Evolutionary conservation across 805 yeast species (phyloP).

Genomic region (Scheffersomyces coipomensis): DNA sequence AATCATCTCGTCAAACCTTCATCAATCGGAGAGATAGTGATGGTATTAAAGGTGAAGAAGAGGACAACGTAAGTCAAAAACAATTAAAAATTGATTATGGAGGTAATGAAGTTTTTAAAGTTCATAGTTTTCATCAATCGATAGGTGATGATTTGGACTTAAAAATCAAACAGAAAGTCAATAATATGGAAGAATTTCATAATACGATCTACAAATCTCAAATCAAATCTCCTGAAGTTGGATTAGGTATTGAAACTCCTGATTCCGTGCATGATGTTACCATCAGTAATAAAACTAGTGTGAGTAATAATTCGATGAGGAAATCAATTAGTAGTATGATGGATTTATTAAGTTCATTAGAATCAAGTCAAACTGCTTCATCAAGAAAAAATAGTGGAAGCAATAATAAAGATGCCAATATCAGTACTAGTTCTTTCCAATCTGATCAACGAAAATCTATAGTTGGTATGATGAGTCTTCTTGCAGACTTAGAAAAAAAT

Average conservation of each 20-base stretch:
- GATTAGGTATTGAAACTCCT: neutral
- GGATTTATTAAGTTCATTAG: slow-evolving; percentile 12
- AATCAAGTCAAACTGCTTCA: neutral
- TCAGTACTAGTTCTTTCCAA: too few relatives aligned
- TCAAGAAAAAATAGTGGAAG: neutral
- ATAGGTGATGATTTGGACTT: slow-evolving; percentile 11
- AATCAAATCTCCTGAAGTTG: neutral
- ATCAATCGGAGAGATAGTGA: slow-evolving; percentile 13
- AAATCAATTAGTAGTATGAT: slow-evolving; percentile 12
- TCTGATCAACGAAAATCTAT: slow-evolving; percentile 17
- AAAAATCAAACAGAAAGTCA: slow-evolving; percentile 6
- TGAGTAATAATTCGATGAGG: slow-evolving; percentile 3
- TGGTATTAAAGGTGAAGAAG: neutral
- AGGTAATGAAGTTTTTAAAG: slow-evolving; percentile 6
- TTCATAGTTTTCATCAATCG: slow-evolving; percentile 11
- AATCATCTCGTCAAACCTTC: slow-evolving; percentile 3
- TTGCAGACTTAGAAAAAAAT: slow-evolving; percentile 17
- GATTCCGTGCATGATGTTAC: too few relatives aligned
- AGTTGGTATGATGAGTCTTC: slow-evolving; percentile 26
- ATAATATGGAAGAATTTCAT: slow-evolving; percentile 3
- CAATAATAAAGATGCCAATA: neutral
- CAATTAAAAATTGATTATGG: neutral
- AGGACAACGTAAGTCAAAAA: neutral
- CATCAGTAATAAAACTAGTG: neutral
- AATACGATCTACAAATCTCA: neutral